Conservation (phyloP, 2,329 filamentous ascomycete genomes). For the Trichoderma sp. region DNA sequence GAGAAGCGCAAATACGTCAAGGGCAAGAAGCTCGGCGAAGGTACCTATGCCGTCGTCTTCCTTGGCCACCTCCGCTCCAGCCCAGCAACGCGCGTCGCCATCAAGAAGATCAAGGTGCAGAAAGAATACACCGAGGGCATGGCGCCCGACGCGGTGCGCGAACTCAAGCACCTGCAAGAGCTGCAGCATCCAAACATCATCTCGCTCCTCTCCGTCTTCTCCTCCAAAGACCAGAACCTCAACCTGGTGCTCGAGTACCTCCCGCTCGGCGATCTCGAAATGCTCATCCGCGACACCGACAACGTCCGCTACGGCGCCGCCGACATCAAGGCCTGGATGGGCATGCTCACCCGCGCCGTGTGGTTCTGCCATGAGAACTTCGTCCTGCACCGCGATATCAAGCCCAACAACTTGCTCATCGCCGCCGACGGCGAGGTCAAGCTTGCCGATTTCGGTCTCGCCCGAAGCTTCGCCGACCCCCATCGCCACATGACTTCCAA, state of each 20-base stretch:
- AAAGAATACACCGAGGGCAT: conserved; percentile 87
- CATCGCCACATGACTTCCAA: conserved; percentile 86
- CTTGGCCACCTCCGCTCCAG: conserved; percentile 75
- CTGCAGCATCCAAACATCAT: conserved; percentile 95
- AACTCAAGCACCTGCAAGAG: conserved; percentile 94
- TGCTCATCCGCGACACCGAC: conserved; percentile 82
- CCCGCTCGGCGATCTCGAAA: conserved; percentile 89
- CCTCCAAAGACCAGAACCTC: conserved; percentile 92
- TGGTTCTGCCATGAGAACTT: conserved; percentile 98
- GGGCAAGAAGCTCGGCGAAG: conserved; percentile 90
- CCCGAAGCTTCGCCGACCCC: conserved; percentile 83
- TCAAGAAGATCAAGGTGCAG: conserved; percentile 89
- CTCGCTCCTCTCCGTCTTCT: conserved; percentile 86
- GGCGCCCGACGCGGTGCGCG: conserved; percentile 89
- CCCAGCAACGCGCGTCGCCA: conserved; percentile 74
- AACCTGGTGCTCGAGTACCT: conserved; percentile 94
- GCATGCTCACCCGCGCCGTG: conserved; percentile 87
- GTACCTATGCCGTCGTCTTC: conserved; percentile 96
- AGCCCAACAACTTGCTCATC: conserved; percentile 96
- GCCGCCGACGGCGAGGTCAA: conserved; percentile 91
- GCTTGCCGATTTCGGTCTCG: conserved; percentile 95
- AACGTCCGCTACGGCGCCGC: conserved; percentile 76
- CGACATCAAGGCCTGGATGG: conserved; percentile 98
- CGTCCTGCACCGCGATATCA: conserved; percentile 95
- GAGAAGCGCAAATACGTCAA: conserved; percentile 89